These are phyloP conservation scores for Chaetoceros muelleri DNA, from an alignment of 108 stramenopile species.

Conservation along the genomic window DNA sequence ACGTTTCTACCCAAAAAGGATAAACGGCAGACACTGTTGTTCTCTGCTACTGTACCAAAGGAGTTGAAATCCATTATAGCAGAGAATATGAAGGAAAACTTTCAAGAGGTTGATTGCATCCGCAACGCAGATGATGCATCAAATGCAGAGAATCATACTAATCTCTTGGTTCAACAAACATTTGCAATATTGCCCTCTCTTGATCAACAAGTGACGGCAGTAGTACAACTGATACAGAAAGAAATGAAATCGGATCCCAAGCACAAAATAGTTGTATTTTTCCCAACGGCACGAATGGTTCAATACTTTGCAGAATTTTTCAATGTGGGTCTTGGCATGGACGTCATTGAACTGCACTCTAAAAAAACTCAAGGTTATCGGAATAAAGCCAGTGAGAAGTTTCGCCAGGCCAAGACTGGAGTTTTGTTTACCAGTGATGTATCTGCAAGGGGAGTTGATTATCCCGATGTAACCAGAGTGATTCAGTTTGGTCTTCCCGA, in stretches of 20 bases:
- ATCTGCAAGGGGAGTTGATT: slow-evolving; percentile 88
- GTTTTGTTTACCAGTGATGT: slow-evolving; percentile 88
- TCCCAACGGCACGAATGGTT: slow-evolving; percentile 77
- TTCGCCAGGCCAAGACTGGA: slow-evolving; percentile 36
- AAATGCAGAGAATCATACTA: slow-evolving; percentile 31
- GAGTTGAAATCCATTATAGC: slow-evolving; percentile 44
- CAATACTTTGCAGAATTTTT: slow-evolving; percentile 71
- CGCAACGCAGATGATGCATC: slow-evolving; percentile 6
- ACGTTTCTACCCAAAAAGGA: slow-evolving; percentile 43
- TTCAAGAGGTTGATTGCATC: slow-evolving; percentile 51
- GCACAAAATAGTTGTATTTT: slow-evolving; percentile 81
- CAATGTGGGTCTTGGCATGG: slow-evolving; percentile 31
- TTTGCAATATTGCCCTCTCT: slow-evolving; percentile 31
- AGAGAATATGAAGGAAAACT: slow-evolving; percentile 28
- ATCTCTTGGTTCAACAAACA: slow-evolving; percentile 41
- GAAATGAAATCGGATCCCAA: slow-evolving; percentile 43
- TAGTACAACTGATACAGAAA: slow-evolving; percentile 27
- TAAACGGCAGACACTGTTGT: slow-evolving; percentile 86
- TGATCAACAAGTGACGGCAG: slow-evolving; percentile 34
- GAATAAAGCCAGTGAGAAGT: slow-evolving; percentile 37
- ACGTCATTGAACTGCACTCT: slow-evolving; percentile 81
- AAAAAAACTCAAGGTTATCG: slow-evolving; percentile 76
- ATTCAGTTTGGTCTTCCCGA: slow-evolving; percentile 70
- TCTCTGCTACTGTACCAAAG: slow-evolving; percentile 86
- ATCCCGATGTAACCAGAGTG: slow-evolving; percentile 60